Base-by-base conservation (phyloP, 192 early-diverging fungal genomes). In the Dissophora ornata region DNA sequence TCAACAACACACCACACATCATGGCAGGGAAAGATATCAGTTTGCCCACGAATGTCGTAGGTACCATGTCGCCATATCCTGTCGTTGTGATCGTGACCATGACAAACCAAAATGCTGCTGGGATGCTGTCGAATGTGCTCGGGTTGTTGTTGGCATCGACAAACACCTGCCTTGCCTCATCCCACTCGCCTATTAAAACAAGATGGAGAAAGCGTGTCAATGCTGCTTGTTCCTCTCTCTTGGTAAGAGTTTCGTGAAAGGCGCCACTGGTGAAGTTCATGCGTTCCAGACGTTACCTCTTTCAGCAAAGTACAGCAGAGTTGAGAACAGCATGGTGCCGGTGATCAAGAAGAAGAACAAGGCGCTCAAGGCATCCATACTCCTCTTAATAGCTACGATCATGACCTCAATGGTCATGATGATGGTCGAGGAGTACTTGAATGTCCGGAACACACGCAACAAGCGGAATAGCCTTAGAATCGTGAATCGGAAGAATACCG, bases 401-500 rank as follows among this genome's bases (percentile, higher is more conserved):
- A 94, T 89, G 48, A 94, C 92, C 44, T 94, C 92, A 28, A 94
- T 92, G 1, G 91, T 92, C 86, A 94, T 88, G 53, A 92, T 85
- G 56, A 94, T 86, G 13, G 92, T 87, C 41, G 89, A 90, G 51
- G 90, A 92, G 79, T 94, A 92, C 62, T 92, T 92, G 71, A 92
- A 94, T 7, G 89, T 90, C 42, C 90, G 90, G 77, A 94, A 94
- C 3, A 94, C 84, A 21, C 92, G 86, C 47, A 94, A 71, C 11
- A 94, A 79, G 26, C 92, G 86, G 70, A 94, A 92, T 11, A 92
- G 71, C 24, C 91, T 83, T 68, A 94, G 68, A 49, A 92, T 92
- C n/a, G 92, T 93, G 81, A 93, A 92, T 12, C 92, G 87, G 71
- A 93, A 93, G 67, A 90, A 90, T 57, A 89, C 91, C 10, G 90